Conservation (phyloP, 805 yeast genomes). For the Tetrapisispora namnaoensis region DNA sequence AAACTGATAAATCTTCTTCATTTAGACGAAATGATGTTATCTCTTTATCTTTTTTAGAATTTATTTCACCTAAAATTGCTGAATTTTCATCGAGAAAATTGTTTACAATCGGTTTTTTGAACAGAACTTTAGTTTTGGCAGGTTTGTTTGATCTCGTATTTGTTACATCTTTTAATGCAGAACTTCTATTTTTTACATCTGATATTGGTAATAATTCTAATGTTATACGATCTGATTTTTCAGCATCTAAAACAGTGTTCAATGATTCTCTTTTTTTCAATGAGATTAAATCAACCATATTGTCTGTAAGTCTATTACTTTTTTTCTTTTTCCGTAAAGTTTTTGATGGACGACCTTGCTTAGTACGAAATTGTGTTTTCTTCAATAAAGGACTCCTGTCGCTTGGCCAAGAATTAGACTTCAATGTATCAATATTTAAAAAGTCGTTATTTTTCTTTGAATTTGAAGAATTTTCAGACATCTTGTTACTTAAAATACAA, state of each 20-base stretch:
- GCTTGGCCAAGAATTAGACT: not conserved
- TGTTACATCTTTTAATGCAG: slow-evolving; percentile 7
- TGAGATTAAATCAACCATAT: not conserved
- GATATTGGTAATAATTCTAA: not conserved
- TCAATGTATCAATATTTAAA: not conserved
- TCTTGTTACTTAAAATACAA: not conserved
- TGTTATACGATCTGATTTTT: not conserved
- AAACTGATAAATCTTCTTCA: slow-evolving; percentile 32
- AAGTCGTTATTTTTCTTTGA: not conserved
- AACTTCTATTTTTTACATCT: not conserved
- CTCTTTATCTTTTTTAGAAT: slow-evolving; percentile 2
- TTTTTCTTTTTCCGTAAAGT: not conserved
- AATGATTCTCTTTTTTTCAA: not conserved
- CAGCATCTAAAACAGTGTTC: not conserved
- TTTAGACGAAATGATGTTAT: slow-evolving; percentile 14
- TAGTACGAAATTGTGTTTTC: not conserved
- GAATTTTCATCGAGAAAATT: slow-evolving; percentile 19
- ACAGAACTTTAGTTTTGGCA: slow-evolving; percentile 10
- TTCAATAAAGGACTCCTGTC: slow-evolving; percentile 1
- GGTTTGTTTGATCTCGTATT: slow-evolving; percentile 1
- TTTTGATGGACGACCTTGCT: not conserved
- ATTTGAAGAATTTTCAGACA: not conserved
- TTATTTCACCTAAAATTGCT: slow-evolving; percentile 6
- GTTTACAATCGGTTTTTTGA: slow-evolving; percentile 25
- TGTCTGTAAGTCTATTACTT: not conserved